Evolutionary conservation across 176 grass and related monocot genomes (phyloP), one percentile per base, ranked within the genome.

Genomic region (Triticum dicoccoides): DNA sequence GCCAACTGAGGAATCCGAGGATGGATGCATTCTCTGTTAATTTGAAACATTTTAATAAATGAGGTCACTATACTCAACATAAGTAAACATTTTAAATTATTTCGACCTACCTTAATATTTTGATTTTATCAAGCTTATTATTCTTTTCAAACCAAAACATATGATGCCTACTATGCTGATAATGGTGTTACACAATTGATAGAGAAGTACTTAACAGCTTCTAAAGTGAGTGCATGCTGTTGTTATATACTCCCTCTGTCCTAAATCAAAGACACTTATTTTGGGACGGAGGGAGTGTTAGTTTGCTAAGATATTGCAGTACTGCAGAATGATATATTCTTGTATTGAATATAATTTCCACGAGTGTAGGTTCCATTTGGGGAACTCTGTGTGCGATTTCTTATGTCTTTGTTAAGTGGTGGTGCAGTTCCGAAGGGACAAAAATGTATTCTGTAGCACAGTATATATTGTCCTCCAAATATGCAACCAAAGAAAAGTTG

Each of bases 1-100:
- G 89, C 97, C 79, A 95, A 68, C 69, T 94, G 94, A 13, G 92
- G 92, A 69, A 93, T 93, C 63, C 90, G 63, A 21, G 97, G 90
- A 83, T 98, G 90, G 34, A 98, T 94, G 66, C 90, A 96, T 87
- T 93, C 91, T 81, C 91, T 91, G 83, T 62, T 18, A 79, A 59
- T 80, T 69, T 30, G 21, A 58, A 69, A 14, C 12, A 81, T 9
- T 69, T 86, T 61, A 27, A 75, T 77, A 71, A 86, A 73, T 62
- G 38, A 84, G 45, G 77, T 82, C 8, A 13, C 30, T 70, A 8
- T 39, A 74, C 45, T n/a, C 6, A 62, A 23, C n/a, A 80, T 69
- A 77, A 33, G 25, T 68, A 66, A 90, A 75, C 17, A 32, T 20
- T 86, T 3, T 33, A 11, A 78, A 5, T 37, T 80, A 42, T 20